Evolutionary conservation across 106 monocot genomes (phyloP).

Genomic region (Dendrobium huoshanense): DNA sequence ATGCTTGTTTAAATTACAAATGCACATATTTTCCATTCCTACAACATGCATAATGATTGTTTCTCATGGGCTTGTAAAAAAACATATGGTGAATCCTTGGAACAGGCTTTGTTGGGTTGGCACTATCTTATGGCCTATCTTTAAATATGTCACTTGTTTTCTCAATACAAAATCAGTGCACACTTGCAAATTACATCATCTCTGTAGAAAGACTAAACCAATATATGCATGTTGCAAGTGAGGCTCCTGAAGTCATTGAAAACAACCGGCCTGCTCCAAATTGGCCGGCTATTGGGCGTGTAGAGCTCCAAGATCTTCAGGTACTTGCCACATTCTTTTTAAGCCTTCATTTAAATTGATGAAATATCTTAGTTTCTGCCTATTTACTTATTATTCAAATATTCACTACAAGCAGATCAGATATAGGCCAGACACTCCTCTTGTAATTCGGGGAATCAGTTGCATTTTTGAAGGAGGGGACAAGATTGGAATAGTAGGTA

Average conservation of each 20-base stretch:
- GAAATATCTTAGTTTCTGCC: neutral
- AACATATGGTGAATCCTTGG: neutral
- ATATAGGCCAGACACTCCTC: constrained; percentile 64
- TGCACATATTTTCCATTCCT: neutral
- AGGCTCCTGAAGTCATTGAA: constrained; percentile 70
- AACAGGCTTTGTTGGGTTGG: constrained; percentile 90
- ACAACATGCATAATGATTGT: neutral
- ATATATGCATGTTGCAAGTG: constrained; percentile 74
- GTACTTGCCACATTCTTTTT: constrained; percentile 12
- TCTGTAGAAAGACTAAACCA: constrained; percentile 93
- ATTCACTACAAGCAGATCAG: constrained; percentile 41
- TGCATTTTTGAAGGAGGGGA: constrained; percentile 86
- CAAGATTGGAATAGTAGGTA: constrained; percentile 90
- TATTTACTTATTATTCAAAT: neutral
- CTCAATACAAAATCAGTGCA: constrained; percentile 88
- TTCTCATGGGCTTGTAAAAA: neutral
- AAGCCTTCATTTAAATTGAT: neutral
- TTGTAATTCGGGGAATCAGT: constrained; percentile 68
- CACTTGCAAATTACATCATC: constrained; percentile 72
- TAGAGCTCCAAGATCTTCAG: constrained; percentile 75
- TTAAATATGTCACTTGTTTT: constrained; percentile 72
- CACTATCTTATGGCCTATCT: constrained; percentile 89
- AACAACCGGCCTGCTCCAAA: constrained; percentile 38
- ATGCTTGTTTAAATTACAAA: neutral
- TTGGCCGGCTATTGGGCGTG: constrained; percentile 76